A percentile compares a stretch with the other conserved stretches of the same genome.
Evolutionary conservation across 352 stramenopile species (phyloP).

Genomic region (Globisporangium carolinianum): DNA sequence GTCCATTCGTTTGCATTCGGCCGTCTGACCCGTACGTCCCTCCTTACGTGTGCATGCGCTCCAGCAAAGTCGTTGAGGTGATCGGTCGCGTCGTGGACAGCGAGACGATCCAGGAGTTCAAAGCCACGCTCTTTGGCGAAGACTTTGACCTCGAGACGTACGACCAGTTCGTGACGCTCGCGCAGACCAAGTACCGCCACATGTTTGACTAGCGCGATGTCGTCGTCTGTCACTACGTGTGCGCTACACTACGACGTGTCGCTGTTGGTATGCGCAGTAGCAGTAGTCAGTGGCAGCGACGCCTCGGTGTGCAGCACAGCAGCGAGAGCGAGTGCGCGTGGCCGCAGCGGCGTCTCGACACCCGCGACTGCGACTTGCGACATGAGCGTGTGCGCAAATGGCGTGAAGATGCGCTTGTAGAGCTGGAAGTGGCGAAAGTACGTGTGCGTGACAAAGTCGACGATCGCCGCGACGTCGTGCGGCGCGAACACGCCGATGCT

Average conservation of each 20-base stretch:
- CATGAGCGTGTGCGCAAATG: constrained; percentile 44
- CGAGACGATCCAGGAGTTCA: constrained; percentile 80
- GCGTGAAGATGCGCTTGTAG: constrained; percentile 79
- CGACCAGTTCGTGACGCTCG: constrained; percentile 73
- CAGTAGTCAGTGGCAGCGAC: too few species aligned
- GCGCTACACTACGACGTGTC: neutral
- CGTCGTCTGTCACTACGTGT: neutral
- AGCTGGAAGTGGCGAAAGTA: constrained; percentile 80
- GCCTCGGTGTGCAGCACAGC: constrained; percentile 24
- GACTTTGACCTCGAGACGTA: constrained; percentile 79
- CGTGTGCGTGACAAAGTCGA: constrained; percentile 69
- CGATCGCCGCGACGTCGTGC: constrained; percentile 39
- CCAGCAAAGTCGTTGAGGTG: constrained; percentile 79
- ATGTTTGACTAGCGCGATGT: constrained; percentile 51
- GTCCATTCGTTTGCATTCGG: too few species aligned
- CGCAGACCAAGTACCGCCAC: constrained; percentile 60
- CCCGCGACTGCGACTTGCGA: constrained; percentile 37
- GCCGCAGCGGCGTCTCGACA: constrained; percentile 30
- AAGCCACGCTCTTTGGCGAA: constrained; percentile 78
- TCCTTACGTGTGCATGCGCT: neutral
- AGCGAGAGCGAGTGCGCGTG: constrained; percentile 28
- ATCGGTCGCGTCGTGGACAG: constrained; percentile 68
- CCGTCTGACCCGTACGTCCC: too few species aligned
- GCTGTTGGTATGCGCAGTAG: neutral
- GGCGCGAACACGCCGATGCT: constrained; percentile 56